Conservation (phyloP, 2,329 filamentous ascomycete genomes). For the Gaeumannomyces tritici region DNA sequence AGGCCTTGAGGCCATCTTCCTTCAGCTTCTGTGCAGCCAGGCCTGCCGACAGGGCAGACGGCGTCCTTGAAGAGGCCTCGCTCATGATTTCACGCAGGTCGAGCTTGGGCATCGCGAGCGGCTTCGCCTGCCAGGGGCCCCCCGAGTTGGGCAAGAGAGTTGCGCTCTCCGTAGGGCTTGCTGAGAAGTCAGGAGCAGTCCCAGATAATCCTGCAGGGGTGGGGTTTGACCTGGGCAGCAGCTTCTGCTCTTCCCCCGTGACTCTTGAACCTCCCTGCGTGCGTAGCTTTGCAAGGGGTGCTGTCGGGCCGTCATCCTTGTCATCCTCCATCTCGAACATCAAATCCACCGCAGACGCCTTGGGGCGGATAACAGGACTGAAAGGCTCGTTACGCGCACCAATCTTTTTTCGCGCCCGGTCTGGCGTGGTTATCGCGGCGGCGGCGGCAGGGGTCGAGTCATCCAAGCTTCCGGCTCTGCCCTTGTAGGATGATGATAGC, state of each 20-base stretch:
- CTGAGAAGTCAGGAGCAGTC: not conserved
- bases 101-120: slow-evolving; percentile 43
- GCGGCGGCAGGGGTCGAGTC: slow-evolving; percentile 32
- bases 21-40: slow-evolving; percentile 40
- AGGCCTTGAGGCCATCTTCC: slow-evolving; percentile 23
- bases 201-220: no score
- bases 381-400: slow-evolving; percentile 41
- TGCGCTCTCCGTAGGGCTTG: not conserved
- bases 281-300: not conserved
- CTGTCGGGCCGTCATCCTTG: slow-evolving; percentile 12
- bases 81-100: slow-evolving; percentile 71
- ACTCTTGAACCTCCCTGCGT: no score
- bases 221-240: no score
- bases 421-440: slow-evolving; percentile 27
- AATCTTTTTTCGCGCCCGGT: slow-evolving; percentile 37
- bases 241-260: no score
- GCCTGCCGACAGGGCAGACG: slow-evolving; percentile 44
- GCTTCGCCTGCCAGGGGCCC: slow-evolving; percentile 2
- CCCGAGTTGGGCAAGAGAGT: slow-evolving; percentile 5
- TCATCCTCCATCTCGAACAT: slow-evolving; percentile 96
- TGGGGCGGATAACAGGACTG: slow-evolving; percentile 60
- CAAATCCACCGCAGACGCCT: slow-evolving; percentile 61
- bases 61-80: slow-evolving; percentile 34
- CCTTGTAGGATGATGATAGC: slow-evolving; percentile 48
- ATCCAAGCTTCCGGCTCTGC: slow-evolving; percentile 54